Conservation (phyloP, 768 basidiomycete genomes). For the Boletus pseudopeckii region DNA sequence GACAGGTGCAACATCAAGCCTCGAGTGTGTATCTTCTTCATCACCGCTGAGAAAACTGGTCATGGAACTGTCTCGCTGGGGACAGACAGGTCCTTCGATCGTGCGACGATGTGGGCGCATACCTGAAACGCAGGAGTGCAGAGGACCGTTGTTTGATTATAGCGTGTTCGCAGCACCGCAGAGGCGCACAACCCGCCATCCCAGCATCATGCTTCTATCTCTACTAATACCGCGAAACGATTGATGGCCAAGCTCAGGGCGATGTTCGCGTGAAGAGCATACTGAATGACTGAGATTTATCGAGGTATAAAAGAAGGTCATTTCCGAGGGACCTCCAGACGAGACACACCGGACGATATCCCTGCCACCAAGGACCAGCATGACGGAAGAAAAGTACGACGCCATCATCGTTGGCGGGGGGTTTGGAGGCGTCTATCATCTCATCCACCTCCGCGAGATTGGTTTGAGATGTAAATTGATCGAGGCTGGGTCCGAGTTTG, state of each 20-base stretch:
- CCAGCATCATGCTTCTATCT: not conserved
- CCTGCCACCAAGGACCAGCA: not conserved
- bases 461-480: slow-evolving; percentile 7
- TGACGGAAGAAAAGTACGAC: slow-evolving; percentile 3
- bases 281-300: no score
- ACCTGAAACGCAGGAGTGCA: not conserved
- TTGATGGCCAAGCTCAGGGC: not conserved
- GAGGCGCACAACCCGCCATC: not conserved
- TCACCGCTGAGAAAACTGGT: not conserved
- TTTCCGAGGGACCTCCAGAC: not conserved
- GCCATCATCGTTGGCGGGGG: slow-evolving; percentile 8
- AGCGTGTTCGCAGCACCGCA: not conserved
- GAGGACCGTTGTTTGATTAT: not conserved
- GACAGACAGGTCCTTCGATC: not conserved
- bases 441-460: slow-evolving; percentile 3
- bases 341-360: not conserved
- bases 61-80: not conserved
- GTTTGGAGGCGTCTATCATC: slow-evolving; percentile 4
- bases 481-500: slow-evolving; percentile 9
- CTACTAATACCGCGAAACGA: not conserved
- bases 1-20: not conserved
- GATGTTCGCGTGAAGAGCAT: no score
- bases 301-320: not conserved
- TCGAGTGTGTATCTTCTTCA: not conserved
- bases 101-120: not conserved